These are phyloP conservation scores for Acephala macrosclerotiorum DNA, from an alignment of 2,329 filamentous ascomycete species.

Conservation along the genomic window DNA sequence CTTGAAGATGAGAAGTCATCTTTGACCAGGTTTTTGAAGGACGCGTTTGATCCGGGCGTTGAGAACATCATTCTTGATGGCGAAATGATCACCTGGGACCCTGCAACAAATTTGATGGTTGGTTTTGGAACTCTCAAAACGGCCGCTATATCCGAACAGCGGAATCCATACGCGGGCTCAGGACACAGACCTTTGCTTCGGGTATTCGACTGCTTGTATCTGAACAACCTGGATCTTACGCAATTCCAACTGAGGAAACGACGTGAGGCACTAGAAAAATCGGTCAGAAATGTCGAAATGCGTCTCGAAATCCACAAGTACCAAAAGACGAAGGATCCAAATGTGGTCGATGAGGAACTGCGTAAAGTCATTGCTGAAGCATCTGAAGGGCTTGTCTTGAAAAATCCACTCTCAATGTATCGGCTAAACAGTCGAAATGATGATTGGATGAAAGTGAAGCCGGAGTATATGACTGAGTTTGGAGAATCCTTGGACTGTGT, in stretches of 20 bases:
- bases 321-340: conserved; percentile 67
- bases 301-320: conserved; percentile 86
- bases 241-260: conserved; percentile 85
- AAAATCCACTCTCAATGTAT: conserved; percentile 90
- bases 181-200: conserved; percentile 80
- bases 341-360: conserved; percentile 80
- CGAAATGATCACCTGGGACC: conserved; percentile 99
- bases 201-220: conserved; percentile 89
- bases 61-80: conserved; percentile 91
- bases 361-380: conserved; percentile 85
- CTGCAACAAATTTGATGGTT: conserved; percentile 81
- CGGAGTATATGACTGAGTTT: conserved; percentile 97
- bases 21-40: conserved; percentile 79
- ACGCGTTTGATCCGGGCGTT: conserved; percentile 80
- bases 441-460: conserved; percentile 98
- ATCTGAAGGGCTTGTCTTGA: conserved; percentile 90
- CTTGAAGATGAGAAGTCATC: conserved; percentile 78
- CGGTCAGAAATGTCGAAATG: conserved; percentile 73
- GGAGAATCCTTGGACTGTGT: conserved; percentile 92
- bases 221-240: conserved; percentile 83
- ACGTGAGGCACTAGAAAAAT: conserved; percentile 74
- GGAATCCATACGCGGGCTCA: conserved; percentile 67
- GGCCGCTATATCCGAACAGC: conserved; percentile 81
- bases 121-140: conserved; percentile 94
- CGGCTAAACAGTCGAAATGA: conserved; percentile 88